Percentiles rank a stretch among this genome's conserved stretches.
These are phyloP conservation scores for Tympanopsis confertula DNA, from an alignment of 2,329 filamentous ascomycete genomes.

Conservation along the genomic window DNA sequence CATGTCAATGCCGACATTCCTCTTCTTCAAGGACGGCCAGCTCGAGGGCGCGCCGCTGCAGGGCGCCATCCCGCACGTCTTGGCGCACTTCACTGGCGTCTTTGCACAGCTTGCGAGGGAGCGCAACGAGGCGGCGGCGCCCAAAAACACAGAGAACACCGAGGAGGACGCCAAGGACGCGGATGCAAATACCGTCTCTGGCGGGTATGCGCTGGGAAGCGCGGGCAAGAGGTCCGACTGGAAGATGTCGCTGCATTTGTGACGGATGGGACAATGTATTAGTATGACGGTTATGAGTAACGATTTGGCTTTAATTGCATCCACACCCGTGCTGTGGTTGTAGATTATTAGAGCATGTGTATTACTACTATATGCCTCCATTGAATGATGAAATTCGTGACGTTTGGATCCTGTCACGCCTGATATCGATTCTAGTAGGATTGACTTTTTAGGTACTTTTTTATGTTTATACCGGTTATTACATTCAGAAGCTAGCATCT, in stretches of 20 bases:
- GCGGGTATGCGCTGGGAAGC: conserved; percentile 6
- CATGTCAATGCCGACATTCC: conserved; percentile 45
- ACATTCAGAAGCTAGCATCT: too few relatives aligned
- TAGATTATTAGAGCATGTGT: too few relatives aligned
- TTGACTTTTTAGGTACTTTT: too few relatives aligned
- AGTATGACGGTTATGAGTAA: too few relatives aligned
- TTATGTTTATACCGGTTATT: too few relatives aligned
- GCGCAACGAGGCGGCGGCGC: conserved; percentile 5
- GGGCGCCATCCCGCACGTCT: conserved; percentile 18
- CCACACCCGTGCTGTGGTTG: too few relatives aligned
- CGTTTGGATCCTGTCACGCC: too few relatives aligned
- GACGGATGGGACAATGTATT: too few relatives aligned
- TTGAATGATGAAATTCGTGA: too few relatives aligned
- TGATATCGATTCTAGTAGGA: too few relatives aligned
- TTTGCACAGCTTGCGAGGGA: conserved; percentile 9
- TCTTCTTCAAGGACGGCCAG: conserved; percentile 44
- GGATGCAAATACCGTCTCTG: conserved; percentile 7
- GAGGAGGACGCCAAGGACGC: conserved; percentile 12
- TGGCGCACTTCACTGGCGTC: conserved; percentile 9
- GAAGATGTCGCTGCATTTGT: conserved; percentile 10
- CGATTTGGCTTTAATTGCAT: too few relatives aligned
- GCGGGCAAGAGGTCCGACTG: conserved; percentile 7
- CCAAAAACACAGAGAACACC: conserved; percentile 16
- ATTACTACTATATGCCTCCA: too few relatives aligned
- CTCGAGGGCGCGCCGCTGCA: conserved; percentile 22